phyloP scores from a whole-genome alignment of 208 protist species.

The Borovskyia barvae region DNA sequence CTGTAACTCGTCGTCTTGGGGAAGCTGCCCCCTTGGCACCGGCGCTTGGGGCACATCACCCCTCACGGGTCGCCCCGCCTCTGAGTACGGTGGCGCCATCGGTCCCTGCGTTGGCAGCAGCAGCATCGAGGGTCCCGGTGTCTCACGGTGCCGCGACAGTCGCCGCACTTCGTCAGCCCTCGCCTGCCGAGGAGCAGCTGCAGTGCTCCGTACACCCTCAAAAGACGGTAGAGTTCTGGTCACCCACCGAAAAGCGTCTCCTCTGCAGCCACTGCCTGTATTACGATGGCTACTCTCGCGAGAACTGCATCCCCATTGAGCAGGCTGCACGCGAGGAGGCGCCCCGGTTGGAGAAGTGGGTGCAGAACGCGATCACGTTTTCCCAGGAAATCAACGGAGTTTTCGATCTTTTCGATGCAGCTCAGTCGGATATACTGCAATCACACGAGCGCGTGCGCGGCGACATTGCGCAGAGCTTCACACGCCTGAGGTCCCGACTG shows the following conservation, averaged over 20 bases:
- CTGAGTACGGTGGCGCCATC: not conserved
- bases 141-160: not conserved
- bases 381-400: slow-evolving; percentile 57
- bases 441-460: slow-evolving; percentile 25
- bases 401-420: slow-evolving; percentile 50
- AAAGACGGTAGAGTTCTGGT: slow-evolving; percentile 83
- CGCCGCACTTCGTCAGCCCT: not conserved
- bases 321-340: slow-evolving; percentile 47
- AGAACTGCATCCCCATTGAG: slow-evolving; percentile 65
- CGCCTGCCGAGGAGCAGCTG: slow-evolving; percentile 10
- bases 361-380: slow-evolving; percentile 62
- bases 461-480: slow-evolving; percentile 46
- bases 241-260: slow-evolving; percentile 52
- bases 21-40: not conserved
- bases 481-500: slow-evolving; percentile 33
- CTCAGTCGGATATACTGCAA: slow-evolving; percentile 40
- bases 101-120: not conserved
- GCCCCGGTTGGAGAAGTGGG: slow-evolving; percentile 51
- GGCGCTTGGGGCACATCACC: not conserved
- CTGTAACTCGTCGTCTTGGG: slow-evolving; percentile 15
- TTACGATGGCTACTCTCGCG: slow-evolving; percentile 66
- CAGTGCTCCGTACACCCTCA: slow-evolving; percentile 45
- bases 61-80: not conserved
- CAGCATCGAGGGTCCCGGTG: not conserved
- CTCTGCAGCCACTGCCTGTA: slow-evolving; percentile 80